Conservation (phyloP, 441 rosid species). For the Erodium texanum region DNA sequence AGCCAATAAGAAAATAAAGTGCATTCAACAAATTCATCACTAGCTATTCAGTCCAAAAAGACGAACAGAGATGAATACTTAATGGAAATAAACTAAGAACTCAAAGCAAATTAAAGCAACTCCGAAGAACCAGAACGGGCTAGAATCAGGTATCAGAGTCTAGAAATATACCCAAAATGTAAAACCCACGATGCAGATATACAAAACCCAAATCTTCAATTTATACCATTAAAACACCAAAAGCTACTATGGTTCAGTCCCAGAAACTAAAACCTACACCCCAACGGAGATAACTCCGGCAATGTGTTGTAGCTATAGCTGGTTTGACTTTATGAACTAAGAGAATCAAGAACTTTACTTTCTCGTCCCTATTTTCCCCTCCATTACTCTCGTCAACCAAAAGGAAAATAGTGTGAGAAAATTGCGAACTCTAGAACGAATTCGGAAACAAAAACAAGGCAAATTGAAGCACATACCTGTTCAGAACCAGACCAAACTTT, state of each 20-base stretch:
- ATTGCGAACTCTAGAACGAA: constrained; percentile 7
- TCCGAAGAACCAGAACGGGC: background rate
- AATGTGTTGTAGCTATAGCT: constrained; percentile 7
- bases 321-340: constrained; percentile 19
- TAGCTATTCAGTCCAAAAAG: background rate
- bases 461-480: constrained; percentile 26
- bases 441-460: constrained; percentile 7
- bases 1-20: background rate
- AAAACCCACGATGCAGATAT: constrained; percentile 15
- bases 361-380: constrained; percentile 1
- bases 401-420: constrained; percentile 12
- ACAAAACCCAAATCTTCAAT: constrained; percentile 26
- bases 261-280: background rate
- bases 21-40: background rate
- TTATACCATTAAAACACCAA: background rate
- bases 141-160: constrained; percentile 8
- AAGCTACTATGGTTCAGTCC: background rate
- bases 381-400: constrained; percentile 17
- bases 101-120: background rate
- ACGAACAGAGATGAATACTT: background rate
- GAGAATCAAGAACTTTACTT: background rate
- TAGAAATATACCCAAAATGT: constrained; percentile 2
- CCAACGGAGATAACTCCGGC: background rate
- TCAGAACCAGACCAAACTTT: constrained; percentile 22
- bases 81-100: background rate